Conservation (phyloP, 2,329 filamentous ascomycete genomes). For the Zopfia rhizophila region DNA sequence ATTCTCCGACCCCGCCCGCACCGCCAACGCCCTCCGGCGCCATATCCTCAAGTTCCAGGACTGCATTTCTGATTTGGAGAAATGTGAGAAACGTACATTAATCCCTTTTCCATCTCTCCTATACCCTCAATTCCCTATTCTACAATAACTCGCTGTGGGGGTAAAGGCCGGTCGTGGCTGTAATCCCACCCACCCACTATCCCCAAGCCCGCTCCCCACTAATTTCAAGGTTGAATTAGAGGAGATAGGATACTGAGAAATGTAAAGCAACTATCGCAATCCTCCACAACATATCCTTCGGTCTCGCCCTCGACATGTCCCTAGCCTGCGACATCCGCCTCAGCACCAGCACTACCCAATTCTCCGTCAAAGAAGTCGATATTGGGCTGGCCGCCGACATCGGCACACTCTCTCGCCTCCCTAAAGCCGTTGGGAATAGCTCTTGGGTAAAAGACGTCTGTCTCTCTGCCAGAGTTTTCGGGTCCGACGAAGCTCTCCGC, state of each 20-base stretch:
- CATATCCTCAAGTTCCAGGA: slow-evolving; percentile 84
- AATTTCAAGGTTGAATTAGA: too few relatives aligned
- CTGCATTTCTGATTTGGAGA: slow-evolving; percentile 79
- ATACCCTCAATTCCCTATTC: slow-evolving; percentile 1
- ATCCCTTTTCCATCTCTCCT: not conserved
- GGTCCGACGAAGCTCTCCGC: slow-evolving; percentile 73
- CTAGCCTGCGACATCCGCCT: slow-evolving; percentile 77
- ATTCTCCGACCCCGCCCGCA: slow-evolving; percentile 70
- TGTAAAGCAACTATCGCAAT: slow-evolving; percentile 56
- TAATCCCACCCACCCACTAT: not conserved
- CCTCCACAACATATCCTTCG: slow-evolving; percentile 49
- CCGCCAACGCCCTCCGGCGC: slow-evolving; percentile 64
- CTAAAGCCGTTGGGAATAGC: slow-evolving; percentile 75
- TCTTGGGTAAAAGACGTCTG: slow-evolving; percentile 85
- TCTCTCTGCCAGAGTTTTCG: slow-evolving; percentile 76
- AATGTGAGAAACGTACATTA: slow-evolving; percentile 78
- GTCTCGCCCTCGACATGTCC: slow-evolving; percentile 61
- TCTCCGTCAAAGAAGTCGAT: slow-evolving; percentile 84
- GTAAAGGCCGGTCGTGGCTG: not conserved
- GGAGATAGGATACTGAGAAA: too few relatives aligned
- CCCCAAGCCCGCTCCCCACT: not conserved
- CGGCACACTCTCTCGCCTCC: slow-evolving; percentile 77
- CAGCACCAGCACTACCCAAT: slow-evolving; percentile 66
- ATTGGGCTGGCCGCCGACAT: slow-evolving; percentile 84
- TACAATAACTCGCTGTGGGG: not conserved